Base-by-base conservation (phyloP, 2,329 filamentous ascomycete genomes). In the Penicillium sp. region DNA sequence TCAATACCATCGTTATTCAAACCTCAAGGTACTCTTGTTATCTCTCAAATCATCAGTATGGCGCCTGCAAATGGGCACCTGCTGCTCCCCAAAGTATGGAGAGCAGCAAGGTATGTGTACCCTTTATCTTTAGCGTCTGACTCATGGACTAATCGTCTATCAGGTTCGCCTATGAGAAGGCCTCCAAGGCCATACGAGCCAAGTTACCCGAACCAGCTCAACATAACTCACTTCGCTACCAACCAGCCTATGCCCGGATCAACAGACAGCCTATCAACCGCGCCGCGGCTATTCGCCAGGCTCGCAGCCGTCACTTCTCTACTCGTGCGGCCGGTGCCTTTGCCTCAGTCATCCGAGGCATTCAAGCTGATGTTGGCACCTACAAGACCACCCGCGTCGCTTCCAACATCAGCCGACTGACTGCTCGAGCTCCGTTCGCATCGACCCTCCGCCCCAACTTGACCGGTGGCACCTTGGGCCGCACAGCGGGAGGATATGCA, bases 401-500 rank as follows among this genome's bases (percentile, higher is more conserved):
- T 24, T 75, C 78, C 19, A 81, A 82, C 21, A 78, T 89, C 55
- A 82, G 80, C 31, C 84, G 86, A 59, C 83, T 90, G 57, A 86
- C 90, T 16, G 86, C 87, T 27, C 86, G 90, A 50, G 87, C 92
- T 29, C 93, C 93, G 0, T 98, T 98, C 73, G 90, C 92, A 4
- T 91, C 87, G 50, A 89, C 93, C 1, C 85, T 99, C 35, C 89
- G 95, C 35, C 95, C 95, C 2, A 98, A 96, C 70, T 79, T 98
- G 62, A 97, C 93, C 0, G 93, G 92, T 48, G 93, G 93, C 43
- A 87, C 91, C 24, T 79, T 97, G 45, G 88, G 90, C 33, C 86
- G 93, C 55, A 91, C 90, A 39, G 90, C 93, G 8, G 92, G 93
- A 63, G 95, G 95, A n/a, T 99, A 99, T 62, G 78, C 90, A 39